Evolutionary conservation across 345 rosid genomes (phyloP).

Genomic region (Balakata baccata): DNA sequence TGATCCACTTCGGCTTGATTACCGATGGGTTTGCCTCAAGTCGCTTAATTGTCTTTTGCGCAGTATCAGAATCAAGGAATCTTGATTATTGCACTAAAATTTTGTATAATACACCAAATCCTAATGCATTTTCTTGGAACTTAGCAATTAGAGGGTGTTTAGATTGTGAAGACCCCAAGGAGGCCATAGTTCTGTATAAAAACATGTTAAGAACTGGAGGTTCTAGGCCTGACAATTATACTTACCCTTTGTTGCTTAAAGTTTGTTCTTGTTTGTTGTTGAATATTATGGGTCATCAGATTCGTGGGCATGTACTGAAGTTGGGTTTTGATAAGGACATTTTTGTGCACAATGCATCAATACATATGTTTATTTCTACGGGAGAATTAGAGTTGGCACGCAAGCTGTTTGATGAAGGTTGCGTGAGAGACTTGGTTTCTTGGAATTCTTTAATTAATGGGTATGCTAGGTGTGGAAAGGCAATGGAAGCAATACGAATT

Average conservation of each 20-base stretch:
- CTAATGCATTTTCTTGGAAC: constrained; percentile 70
- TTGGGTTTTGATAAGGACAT: constrained; percentile 54
- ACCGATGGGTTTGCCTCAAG: constrained; percentile 58
- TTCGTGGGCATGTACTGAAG: constrained; percentile 64
- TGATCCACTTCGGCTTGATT: constrained; percentile 48
- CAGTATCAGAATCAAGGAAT: constrained; percentile 52
- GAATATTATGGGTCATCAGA: constrained; percentile 40
- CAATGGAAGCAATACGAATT: constrained; percentile 44
- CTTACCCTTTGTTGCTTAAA: constrained; percentile 67
- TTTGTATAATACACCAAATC: constrained; percentile 36
- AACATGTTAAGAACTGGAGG: constrained; percentile 54
- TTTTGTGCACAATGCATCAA: constrained; percentile 64
- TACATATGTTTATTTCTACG: constrained; percentile 50
- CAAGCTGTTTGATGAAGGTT: constrained; percentile 70
- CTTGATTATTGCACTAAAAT: constrained; percentile 57
- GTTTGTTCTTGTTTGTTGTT: constrained; percentile 46
- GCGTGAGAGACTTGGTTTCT: constrained; percentile 73
- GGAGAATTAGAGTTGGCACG: constrained; percentile 59
- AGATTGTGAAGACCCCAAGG: constrained; percentile 43
- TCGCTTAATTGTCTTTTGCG: constrained; percentile 60
- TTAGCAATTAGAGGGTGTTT: constrained; percentile 57
- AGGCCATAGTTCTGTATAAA: constrained; percentile 48
- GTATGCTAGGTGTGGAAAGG: constrained; percentile 50
- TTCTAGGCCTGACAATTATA: constrained; percentile 62
- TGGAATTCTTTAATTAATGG: constrained; percentile 90